Evolutionary conservation across 2,329 filamentous ascomycete genomes (phyloP).

Genomic region (Cyphellophora attinorum): DNA sequence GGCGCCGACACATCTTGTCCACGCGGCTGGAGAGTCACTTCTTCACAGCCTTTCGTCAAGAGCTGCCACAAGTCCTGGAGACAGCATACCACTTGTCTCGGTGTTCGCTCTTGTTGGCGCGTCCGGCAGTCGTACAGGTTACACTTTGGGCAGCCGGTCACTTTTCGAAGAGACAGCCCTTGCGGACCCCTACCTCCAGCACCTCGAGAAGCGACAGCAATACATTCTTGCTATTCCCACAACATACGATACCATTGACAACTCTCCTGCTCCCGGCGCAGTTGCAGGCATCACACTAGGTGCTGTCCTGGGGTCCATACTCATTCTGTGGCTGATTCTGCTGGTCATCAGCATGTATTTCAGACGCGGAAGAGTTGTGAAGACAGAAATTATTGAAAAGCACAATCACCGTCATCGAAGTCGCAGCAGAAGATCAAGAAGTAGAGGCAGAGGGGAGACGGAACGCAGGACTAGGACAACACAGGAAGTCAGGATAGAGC

Average conservation of each 20-base stretch:
- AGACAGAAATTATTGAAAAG: constrained; percentile 10
- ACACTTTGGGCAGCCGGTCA: background rate
- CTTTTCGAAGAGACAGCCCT: background rate
- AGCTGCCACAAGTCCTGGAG: background rate
- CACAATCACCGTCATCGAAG: constrained; percentile 8
- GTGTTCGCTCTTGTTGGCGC: constrained; percentile 14
- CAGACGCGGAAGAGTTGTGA: constrained; percentile 7
- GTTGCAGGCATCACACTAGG: constrained; percentile 38
- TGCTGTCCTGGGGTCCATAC: constrained; percentile 41
- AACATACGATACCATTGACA: constrained; percentile 47
- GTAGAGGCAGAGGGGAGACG: constrained; percentile 1
- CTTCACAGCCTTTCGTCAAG: background rate
- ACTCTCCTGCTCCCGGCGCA: constrained; percentile 39
- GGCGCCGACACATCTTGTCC: constrained; percentile 1
- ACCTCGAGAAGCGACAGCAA: constrained; percentile 15
- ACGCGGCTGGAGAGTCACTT: background rate
- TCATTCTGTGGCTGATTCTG: constrained; percentile 40
- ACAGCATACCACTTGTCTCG: constrained; percentile 11
- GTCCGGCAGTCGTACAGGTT: background rate
- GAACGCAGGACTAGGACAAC: constrained; percentile 6
- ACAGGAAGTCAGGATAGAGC: constrained; percentile 7
- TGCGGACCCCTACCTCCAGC: background rate
- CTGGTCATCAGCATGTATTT: constrained; percentile 4
- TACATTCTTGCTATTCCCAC: constrained; percentile 45
- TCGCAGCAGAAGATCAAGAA: constrained; percentile 6